Percentiles rank a stretch among this genome's conserved stretches.
phyloP scores from a whole-genome alignment of 1,284 basidiomycete genomes.

The Inonotus obliquus region DNA sequence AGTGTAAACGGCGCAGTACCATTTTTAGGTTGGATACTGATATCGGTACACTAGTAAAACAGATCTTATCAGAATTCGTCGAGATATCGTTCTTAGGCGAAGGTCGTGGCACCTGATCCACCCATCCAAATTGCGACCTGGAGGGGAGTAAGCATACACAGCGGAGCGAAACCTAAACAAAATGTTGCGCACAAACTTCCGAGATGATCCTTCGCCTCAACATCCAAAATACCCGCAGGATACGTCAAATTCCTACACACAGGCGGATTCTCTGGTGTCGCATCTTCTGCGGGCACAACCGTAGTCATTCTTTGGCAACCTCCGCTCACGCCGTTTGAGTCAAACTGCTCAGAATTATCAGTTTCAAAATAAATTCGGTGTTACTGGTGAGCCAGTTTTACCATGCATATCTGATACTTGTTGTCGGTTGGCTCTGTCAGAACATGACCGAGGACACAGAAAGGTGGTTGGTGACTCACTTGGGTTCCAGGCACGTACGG shows the following conservation, averaged over 20 bases:
- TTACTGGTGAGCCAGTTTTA: constrained; percentile 24
- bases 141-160: background rate
- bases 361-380: background rate
- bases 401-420: constrained; percentile 66
- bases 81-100: background rate
- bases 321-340: constrained; percentile 48
- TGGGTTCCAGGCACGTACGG: constrained; percentile 54
- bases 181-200: constrained; percentile 34
- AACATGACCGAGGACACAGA: background rate
- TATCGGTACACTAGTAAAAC: constrained; percentile 45
- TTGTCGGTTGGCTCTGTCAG: constrained; percentile 9
- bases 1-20: constrained; percentile 56
- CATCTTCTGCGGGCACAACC: constrained; percentile 38
- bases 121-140: constrained; percentile 51
- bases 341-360: constrained; percentile 38
- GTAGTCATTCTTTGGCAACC: constrained; percentile 57
- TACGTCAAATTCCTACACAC: constrained; percentile 46
- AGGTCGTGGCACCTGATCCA: constrained; percentile 38
- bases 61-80: background rate
- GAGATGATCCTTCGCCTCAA: constrained; percentile 38
- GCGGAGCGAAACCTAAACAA: background rate
- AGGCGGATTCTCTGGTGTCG: constrained; percentile 28
- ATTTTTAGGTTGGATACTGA: constrained; percentile 46
- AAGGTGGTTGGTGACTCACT: constrained; percentile 27
- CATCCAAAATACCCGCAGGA: constrained; percentile 38